These are phyloP conservation scores for Fragaria ananassa DNA, from an alignment of 306 rosid species.

Conservation along the genomic window DNA sequence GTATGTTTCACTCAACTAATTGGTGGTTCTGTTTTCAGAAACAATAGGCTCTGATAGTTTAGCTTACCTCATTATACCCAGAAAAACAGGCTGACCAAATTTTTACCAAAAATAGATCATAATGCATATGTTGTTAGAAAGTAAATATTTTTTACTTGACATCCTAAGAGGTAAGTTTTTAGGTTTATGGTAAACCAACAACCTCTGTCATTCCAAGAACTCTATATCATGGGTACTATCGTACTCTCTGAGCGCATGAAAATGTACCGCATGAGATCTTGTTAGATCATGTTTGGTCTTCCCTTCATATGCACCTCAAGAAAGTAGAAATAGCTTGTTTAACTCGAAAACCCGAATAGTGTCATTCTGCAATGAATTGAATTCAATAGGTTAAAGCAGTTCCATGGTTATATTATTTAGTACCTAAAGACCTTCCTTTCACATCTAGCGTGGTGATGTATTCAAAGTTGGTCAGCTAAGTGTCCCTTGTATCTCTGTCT, in stretches of 20 bases:
- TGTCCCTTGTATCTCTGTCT: neutral
- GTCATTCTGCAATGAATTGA: neutral
- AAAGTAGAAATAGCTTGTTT: neutral
- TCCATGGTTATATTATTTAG: neutral
- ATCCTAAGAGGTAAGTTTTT: neutral
- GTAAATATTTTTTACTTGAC: neutral
- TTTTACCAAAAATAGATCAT: neutral
- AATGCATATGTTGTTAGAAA: neutral
- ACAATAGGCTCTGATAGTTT: neutral
- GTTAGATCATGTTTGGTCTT: neutral
- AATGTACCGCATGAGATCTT: neutral
- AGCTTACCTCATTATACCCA: no score
- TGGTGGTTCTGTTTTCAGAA: conserved; percentile 3
- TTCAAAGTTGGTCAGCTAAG: conserved; percentile 3
- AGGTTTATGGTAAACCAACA: neutral
- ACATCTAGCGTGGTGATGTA: neutral
- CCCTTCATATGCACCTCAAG: neutral
- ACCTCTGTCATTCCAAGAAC: neutral
- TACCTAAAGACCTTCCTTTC: neutral
- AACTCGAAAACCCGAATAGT: neutral
- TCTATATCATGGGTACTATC: neutral
- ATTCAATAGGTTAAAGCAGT: neutral
- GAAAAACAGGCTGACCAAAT: neutral
- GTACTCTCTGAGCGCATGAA: neutral
- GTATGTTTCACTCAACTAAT: conserved; percentile 37